Conservation (phyloP, 768 basidiomycete genomes). For the Pleurotus citrinopileatus region DNA sequence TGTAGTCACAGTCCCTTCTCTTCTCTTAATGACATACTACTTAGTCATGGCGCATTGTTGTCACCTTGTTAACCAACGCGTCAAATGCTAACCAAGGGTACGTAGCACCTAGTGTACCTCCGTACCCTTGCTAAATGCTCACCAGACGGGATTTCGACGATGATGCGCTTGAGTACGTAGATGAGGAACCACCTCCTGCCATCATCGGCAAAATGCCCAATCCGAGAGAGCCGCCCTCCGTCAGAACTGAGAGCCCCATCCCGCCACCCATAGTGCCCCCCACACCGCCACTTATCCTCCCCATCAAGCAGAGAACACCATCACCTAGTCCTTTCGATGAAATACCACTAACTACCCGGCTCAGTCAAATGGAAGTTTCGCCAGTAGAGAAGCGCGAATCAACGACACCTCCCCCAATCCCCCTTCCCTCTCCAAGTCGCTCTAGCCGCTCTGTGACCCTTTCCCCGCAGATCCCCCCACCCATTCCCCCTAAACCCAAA, state of each 20-base stretch:
- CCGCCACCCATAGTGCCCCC: slow-evolving; percentile 11
- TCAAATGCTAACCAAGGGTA: background rate
- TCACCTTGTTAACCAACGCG: slow-evolving; percentile 4
- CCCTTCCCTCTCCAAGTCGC: slow-evolving; percentile 3
- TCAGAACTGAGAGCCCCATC: background rate
- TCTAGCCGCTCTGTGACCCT: slow-evolving; percentile 15
- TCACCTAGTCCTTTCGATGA: slow-evolving; percentile 7
- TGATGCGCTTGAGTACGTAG: too few relatives aligned
- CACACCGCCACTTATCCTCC: background rate
- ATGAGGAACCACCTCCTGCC: too few relatives aligned
- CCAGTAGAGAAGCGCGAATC: slow-evolving; percentile 1
- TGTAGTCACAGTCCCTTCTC: background rate
- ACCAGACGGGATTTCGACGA: background rate
- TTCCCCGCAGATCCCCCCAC: slow-evolving; percentile 12
- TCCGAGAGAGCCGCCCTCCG: background rate
- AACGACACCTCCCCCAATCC: background rate
- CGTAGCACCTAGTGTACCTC: background rate
- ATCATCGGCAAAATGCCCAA: background rate
- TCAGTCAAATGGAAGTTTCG: slow-evolving; percentile 1
- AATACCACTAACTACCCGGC: slow-evolving; percentile 10
- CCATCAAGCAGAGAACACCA: background rate
- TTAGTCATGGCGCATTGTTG: slow-evolving; percentile 6
- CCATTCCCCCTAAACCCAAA: slow-evolving; percentile 11
- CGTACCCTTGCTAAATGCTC: background rate
- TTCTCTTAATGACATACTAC: slow-evolving; percentile 1